phyloP scores from a whole-genome alignment of 495 filamentous ascomycete species.

The Podospora pseudocomata region DNA sequence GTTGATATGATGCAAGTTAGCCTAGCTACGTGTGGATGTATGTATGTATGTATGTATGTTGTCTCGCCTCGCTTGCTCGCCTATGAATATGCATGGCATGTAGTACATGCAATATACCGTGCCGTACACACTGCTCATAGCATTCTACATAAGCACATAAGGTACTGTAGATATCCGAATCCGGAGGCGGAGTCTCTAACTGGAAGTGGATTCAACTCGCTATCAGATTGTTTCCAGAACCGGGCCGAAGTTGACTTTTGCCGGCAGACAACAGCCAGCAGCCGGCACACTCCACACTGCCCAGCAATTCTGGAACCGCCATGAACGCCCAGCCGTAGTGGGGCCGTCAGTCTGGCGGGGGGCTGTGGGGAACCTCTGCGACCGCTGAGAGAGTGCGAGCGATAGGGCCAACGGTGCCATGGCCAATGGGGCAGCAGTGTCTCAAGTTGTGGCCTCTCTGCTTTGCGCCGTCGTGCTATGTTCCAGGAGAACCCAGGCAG shows the following conservation, averaged over 20 bases:
- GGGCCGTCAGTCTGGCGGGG: constrained; percentile 10
- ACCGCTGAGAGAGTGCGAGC: background rate
- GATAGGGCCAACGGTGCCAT: constrained; percentile 6
- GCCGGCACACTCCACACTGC: background rate
- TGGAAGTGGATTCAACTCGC: constrained; percentile 2
- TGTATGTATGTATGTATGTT: background rate
- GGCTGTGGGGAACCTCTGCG: background rate
- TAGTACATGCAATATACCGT: background rate
- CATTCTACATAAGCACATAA: background rate
- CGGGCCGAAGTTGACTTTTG: constrained; percentile 9
- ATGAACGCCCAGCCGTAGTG: constrained; percentile 4
- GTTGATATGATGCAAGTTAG: background rate
- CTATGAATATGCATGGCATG: background rate
- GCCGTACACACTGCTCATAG: background rate
- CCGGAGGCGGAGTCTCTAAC: background rate
- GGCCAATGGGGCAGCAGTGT: constrained; percentile 13
- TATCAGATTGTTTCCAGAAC: constrained; percentile 8
- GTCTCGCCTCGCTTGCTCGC: background rate
- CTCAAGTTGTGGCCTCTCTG: constrained; percentile 10
- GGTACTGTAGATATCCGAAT: background rate
- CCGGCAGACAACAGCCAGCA: constrained; percentile 12
- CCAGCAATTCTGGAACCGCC: constrained; percentile 13
- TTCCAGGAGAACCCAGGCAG: background rate
- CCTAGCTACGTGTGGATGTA: background rate
- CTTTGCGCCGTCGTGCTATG: background rate